Percentiles rank a stretch among this genome's conserved stretches.
Evolutionary conservation across 305 asterid species (phyloP).

Genomic region (Fraxinus ornus): DNA sequence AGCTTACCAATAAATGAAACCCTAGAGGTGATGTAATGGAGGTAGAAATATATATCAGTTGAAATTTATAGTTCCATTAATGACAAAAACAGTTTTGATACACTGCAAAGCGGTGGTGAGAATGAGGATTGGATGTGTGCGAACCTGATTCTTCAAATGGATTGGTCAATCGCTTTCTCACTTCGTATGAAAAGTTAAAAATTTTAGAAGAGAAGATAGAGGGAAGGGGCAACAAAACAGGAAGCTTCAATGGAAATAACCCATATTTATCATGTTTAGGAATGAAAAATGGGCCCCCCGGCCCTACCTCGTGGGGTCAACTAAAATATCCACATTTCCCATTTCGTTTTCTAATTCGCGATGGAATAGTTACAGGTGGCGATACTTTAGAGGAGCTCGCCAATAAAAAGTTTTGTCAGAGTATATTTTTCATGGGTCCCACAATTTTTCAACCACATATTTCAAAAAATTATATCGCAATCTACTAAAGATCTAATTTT

Average conservation of each 20-base stretch:
- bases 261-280: background rate
- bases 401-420: background rate
- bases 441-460: too few species aligned
- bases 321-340: background rate
- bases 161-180: constrained; percentile 1
- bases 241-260: background rate
- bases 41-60: background rate
- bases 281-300: background rate
- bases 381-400: background rate
- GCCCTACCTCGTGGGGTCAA: background rate
- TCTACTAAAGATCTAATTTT: too few species aligned
- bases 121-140: constrained; percentile 54
- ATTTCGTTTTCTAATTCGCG: background rate
- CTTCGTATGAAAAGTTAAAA: background rate
- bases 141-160: constrained; percentile 46
- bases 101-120: constrained; percentile 20
- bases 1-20: background rate
- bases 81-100: background rate
- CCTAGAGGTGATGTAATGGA: background rate
- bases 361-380: background rate
- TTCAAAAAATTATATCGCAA: too few species aligned
- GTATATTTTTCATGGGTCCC: too few species aligned
- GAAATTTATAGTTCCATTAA: background rate
- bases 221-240: background rate
- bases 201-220: background rate